Conservation (phyloP, 257 asterid genomes). For the Orobanche coerulescens region DNA sequence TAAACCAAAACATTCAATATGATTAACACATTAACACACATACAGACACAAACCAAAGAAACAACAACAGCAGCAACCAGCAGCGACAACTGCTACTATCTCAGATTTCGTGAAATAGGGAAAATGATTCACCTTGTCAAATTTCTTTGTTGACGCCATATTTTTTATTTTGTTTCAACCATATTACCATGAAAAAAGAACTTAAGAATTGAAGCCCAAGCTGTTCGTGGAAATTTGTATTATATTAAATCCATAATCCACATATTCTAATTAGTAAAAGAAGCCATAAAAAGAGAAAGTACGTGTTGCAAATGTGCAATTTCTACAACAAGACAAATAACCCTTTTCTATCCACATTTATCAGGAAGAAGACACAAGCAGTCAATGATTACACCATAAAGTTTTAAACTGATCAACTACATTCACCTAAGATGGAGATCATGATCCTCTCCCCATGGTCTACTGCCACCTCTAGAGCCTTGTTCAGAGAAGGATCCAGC, state of each 20-base stretch:
- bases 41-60: neutral
- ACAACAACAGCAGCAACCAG: neutral
- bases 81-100: neutral
- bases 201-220: neutral
- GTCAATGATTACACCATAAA: conserved; percentile 13
- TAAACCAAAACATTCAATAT: neutral
- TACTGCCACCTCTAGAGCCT: conserved; percentile 43
- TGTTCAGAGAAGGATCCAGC: conserved; percentile 38
- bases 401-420: conserved; percentile 21
- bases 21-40: conserved; percentile 4
- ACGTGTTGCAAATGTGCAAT: neutral
- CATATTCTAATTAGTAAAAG: neutral
- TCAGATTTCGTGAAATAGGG: neutral
- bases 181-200: conserved; percentile 7
- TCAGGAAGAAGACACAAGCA: conserved; percentile 15
- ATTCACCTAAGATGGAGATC: conserved; percentile 80
- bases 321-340: conserved; percentile 11
- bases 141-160: conserved; percentile 6
- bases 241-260: conserved; percentile 7
- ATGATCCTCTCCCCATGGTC: conserved; percentile 82
- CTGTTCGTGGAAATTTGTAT: neutral
- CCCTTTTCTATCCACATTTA: conserved; percentile 3
- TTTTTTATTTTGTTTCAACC: neutral
- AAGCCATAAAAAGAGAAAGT: neutral
- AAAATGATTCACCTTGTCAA: neutral